A percentile compares a stretch with the other conserved stretches of the same genome.
These are phyloP conservation scores for Dalbergia cochinchinensis DNA, from an alignment of 306 rosid genomes.

Conservation along the genomic window DNA sequence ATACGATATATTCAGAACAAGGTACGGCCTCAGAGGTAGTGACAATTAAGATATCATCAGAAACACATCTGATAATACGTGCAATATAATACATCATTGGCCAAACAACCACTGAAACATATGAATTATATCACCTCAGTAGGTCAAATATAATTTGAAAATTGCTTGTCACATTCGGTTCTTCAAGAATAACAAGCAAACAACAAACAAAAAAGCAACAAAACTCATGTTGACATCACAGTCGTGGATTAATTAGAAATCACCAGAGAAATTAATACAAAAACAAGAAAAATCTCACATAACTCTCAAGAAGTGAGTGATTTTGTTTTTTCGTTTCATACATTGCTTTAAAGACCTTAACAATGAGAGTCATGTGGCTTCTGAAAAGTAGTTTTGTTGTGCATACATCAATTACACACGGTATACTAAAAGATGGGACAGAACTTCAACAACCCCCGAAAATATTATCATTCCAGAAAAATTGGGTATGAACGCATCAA, in stretches of 20 bases:
- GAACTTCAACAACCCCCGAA: too few species aligned
- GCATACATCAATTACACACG: constrained; percentile 47
- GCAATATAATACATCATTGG: constrained; percentile 69
- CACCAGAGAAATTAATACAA: neutral
- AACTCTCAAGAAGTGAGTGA: too few species aligned
- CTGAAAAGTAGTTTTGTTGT: too few species aligned
- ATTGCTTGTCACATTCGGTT: neutral
- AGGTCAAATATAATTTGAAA: neutral
- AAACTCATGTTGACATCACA: neutral
- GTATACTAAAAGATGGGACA: neutral
- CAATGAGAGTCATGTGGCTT: too few species aligned
- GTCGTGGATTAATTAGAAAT: neutral
- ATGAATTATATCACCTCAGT: too few species aligned
- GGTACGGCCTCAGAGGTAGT: constrained; percentile 71
- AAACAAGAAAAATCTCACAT: too few species aligned
- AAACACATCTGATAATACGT: constrained; percentile 57
- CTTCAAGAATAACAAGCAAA: neutral
- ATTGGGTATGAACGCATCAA: neutral
- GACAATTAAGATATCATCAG: constrained; percentile 80
- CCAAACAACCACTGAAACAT: constrained; percentile 26
- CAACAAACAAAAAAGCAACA: neutral
- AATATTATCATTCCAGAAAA: neutral
- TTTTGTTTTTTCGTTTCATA: too few species aligned
- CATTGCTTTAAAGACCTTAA: too few species aligned
- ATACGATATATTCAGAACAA: too few species aligned